These are phyloP conservation scores for Pichia sp. DNA, from an alignment of 1,139 yeast species.

Conservation along the genomic window DNA sequence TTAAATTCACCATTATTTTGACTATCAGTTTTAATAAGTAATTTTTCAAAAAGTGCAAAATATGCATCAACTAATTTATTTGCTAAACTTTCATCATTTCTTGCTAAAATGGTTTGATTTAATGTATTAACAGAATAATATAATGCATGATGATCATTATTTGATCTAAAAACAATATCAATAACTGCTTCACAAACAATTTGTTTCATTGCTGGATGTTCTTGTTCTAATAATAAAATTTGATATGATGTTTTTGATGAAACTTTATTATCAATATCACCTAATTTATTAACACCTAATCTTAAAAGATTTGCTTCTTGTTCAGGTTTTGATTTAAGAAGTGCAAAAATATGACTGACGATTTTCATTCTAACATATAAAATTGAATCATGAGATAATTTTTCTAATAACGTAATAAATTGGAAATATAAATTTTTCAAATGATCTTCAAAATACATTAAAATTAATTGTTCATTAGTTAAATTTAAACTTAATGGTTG, in stretches of 20 bases:
- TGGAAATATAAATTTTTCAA: constrained; percentile 70
- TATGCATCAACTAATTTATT: constrained; percentile 78
- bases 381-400: constrained; percentile 84
- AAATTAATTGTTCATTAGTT: constrained; percentile 51
- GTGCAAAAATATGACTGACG: constrained; percentile 69
- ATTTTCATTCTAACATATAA: constrained; percentile 79
- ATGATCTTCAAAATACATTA: constrained; percentile 85
- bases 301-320: constrained; percentile 89
- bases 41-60: constrained; percentile 77
- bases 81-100: constrained; percentile 70
- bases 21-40: constrained; percentile 63
- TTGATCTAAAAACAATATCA: constrained; percentile 71
- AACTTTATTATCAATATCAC: constrained; percentile 88
- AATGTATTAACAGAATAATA: constrained; percentile 84
- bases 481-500: constrained; percentile 53
- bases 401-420: constrained; percentile 64
- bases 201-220: constrained; percentile 93
- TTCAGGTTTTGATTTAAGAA: constrained; percentile 83
- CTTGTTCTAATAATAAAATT: constrained; percentile 73
- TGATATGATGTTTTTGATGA: constrained; percentile 84
- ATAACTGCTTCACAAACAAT: constrained; percentile 73
- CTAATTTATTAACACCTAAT: constrained; percentile 87
- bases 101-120: constrained; percentile 85
- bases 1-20: constrained; percentile 36
- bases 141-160: constrained; percentile 77